A percentile compares a stretch with the other conserved stretches of the same genome.
These are phyloP conservation scores for Hansenula lynferdii DNA, from an alignment of 1,139 yeast genomes.

Conservation along the genomic window DNA sequence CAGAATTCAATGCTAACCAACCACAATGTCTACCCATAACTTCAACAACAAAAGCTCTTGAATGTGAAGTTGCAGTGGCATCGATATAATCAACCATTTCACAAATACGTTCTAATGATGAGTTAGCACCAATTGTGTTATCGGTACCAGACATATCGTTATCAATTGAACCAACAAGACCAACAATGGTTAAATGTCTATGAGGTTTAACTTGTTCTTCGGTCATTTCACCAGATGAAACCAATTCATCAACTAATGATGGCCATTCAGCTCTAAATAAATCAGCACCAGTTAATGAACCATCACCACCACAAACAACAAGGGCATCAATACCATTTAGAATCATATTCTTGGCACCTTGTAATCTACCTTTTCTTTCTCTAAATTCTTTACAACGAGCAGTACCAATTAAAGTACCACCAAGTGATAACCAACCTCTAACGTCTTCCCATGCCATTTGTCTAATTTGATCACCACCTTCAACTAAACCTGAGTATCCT, in stretches of 20 bases:
- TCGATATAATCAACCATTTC: conserved; percentile 78
- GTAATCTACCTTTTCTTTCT: conserved; percentile 62
- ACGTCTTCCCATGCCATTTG: conserved; percentile 77
- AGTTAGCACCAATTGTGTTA: conserved; percentile 77
- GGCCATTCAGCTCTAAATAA: conserved; percentile 80
- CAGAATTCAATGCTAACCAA: conserved; percentile 83
- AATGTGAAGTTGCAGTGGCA: conserved; percentile 81
- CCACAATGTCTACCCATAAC: conserved; percentile 94
- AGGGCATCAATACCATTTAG: conserved; percentile 73
- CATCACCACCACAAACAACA: conserved; percentile 84
- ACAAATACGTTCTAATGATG: conserved; percentile 72
- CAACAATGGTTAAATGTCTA: conserved; percentile 63
- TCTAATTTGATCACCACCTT: conserved; percentile 57
- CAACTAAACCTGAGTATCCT: conserved; percentile 74
- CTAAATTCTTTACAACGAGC: conserved; percentile 69
- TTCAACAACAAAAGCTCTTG: conserved; percentile 78
- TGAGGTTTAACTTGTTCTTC: conserved; percentile 46
- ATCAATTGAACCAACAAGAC: conserved; percentile 78
- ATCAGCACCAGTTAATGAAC: conserved; percentile 81
- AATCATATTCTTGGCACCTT: conserved; percentile 65
- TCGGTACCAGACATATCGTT: conserved; percentile 83
- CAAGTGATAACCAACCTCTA: conserved; percentile 66
- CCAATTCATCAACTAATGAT: conserved; percentile 56
- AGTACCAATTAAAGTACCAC: conserved; percentile 82
- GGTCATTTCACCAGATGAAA: conserved; percentile 43